Percentiles rank a stretch among this genome's conserved stretches.
Evolutionary conservation across 2,329 filamentous ascomycete species (phyloP).

Genomic region (Phialocephala sp.): DNA sequence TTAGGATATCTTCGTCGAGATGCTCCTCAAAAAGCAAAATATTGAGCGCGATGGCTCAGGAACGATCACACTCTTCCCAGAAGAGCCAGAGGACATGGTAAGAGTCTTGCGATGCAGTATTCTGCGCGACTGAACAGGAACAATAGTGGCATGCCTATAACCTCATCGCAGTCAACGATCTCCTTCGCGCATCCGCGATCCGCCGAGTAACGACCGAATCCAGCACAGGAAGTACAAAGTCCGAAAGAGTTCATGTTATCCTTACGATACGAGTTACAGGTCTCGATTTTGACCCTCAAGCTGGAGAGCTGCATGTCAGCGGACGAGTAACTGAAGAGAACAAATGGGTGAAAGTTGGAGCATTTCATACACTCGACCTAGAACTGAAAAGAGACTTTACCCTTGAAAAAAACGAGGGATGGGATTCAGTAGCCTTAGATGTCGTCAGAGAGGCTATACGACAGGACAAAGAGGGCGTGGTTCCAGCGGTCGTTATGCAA

Average conservation of each 20-base stretch:
- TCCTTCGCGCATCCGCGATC: conserved; percentile 68
- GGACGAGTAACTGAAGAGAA: conserved; percentile 71
- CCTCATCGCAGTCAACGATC: conserved; percentile 69
- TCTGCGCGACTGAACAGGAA: conserved; percentile 10
- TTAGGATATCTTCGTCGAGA: conserved; percentile 42
- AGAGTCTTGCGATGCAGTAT: conserved; percentile 21
- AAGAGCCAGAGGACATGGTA: conserved; percentile 80
- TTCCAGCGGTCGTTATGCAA: conserved; percentile 93
- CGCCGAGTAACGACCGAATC: conserved; percentile 67
- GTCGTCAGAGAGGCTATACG: conserved; percentile 80
- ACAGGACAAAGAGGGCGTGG: conserved; percentile 78
- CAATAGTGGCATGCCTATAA: conserved; percentile 76
- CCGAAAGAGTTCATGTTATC: conserved; percentile 67
- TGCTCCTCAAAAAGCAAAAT: conserved; percentile 71
- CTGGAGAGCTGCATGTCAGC: conserved; percentile 70
- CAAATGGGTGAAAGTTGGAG: conserved; percentile 68
- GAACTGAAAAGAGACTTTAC: conserved; percentile 89
- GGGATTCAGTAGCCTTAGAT: conserved; percentile 87
- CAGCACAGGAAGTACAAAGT: conserved; percentile 64
- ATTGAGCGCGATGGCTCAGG: conserved; percentile 72
- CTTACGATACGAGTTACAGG: conserved; percentile 69
- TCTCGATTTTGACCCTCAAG: conserved; percentile 73
- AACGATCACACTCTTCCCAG: conserved; percentile 68
- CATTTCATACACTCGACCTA: conserved; percentile 78
- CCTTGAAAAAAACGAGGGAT: conserved; percentile 81